These are phyloP conservation scores for Echinosophora koreensis DNA, from an alignment of 306 rosid genomes.

Conservation along the genomic window DNA sequence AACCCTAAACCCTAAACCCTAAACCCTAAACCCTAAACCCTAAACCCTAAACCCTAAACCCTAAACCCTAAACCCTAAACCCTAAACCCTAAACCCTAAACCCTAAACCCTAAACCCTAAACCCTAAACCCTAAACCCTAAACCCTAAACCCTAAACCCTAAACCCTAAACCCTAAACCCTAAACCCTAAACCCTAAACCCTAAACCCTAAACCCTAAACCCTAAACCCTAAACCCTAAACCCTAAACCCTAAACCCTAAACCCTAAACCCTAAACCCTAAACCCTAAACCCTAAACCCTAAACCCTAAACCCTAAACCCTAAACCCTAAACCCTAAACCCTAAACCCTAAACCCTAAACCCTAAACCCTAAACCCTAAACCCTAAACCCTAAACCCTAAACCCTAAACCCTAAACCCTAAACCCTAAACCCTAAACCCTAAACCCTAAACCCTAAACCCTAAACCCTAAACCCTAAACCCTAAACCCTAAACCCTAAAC, in stretches of 20 bases:
- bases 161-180: conserved; percentile 19
- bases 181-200: neutral
- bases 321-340: conserved; percentile 36
- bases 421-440: conserved; percentile 52
- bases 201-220: neutral
- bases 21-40: conserved; percentile 35
- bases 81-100: conserved; percentile 24
- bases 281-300: neutral
- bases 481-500: conserved; percentile 39
- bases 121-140: conserved; percentile 36
- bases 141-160: conserved; percentile 38
- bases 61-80: conserved; percentile 22
- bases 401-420: conserved; percentile 45
- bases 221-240: neutral
- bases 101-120: conserved; percentile 24
- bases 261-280: neutral
- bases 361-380: conserved; percentile 23
- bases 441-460: conserved; percentile 46
- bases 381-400: conserved; percentile 43
- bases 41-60: conserved; percentile 43
- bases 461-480: conserved; percentile 46
- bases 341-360: conserved; percentile 39
- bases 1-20: conserved; percentile 39
- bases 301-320: conserved; percentile 16
- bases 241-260: neutral